Conservation (phyloP, 176 grass and related monocot species). For the Pontederia crassipes region DNA sequence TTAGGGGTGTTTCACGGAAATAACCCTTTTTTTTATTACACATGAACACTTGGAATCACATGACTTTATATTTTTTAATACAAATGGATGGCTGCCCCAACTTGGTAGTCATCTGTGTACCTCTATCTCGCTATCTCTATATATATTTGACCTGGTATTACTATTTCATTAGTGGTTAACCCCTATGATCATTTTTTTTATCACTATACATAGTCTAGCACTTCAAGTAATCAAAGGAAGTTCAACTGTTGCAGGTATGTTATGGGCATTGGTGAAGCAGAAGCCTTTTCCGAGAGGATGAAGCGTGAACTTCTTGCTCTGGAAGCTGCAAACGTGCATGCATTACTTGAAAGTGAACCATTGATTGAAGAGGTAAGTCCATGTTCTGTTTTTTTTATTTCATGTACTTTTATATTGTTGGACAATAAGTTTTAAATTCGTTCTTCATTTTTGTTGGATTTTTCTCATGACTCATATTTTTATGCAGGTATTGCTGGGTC, state of each 20-base stretch:
- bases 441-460: not conserved
- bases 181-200: no score
- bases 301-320: constrained; percentile 95
- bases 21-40: no score
- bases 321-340: constrained; percentile 85
- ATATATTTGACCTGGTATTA: no score
- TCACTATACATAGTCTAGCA: no score
- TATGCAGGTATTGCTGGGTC: constrained; percentile 76
- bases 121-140: no score
- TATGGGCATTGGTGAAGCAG: constrained; percentile 98
- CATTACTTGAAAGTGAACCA: constrained; percentile 84
- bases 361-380: constrained; percentile 72
- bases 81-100: no score
- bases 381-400: constrained; percentile 14
- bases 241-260: constrained; percentile 67
- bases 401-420: not conserved
- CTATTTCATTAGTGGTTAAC: no score
- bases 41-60: no score
- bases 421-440: no score
- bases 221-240: not conserved
- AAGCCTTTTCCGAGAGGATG: constrained; percentile 95
- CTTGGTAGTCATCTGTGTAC: no score
- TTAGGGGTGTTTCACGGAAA: no score
- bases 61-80: no score
- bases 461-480: constrained; percentile 19